Evolutionary conservation across 2,329 filamentous ascomycete genomes (phyloP).

Genomic region (Podosphaera xanthii): DNA sequence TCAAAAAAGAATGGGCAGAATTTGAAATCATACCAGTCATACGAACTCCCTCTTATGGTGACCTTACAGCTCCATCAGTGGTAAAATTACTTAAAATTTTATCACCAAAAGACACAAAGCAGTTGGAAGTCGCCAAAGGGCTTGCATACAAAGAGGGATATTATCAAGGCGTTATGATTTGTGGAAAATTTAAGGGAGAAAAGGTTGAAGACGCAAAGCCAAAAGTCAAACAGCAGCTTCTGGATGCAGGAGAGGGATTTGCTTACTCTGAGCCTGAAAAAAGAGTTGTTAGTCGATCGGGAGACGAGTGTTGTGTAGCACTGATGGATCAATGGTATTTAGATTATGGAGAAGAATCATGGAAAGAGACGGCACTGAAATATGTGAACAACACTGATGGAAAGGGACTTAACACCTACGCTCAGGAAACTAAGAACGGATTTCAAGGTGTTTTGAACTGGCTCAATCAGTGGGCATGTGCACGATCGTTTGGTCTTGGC

Average conservation of each 20-base stretch:
- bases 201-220: constrained; percentile 72
- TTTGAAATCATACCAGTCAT: constrained; percentile 78
- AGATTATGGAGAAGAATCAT: constrained; percentile 79
- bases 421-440: constrained; percentile 49
- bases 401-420: constrained; percentile 57
- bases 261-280: constrained; percentile 85
- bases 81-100: constrained; percentile 90
- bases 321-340: constrained; percentile 96
- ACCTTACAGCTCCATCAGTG: constrained; percentile 60
- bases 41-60: constrained; percentile 66
- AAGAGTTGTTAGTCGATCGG: constrained; percentile 68
- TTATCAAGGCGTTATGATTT: constrained; percentile 79
- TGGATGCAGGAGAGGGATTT: constrained; percentile 61
- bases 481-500: constrained; percentile 73
- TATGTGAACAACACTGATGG: constrained; percentile 46
- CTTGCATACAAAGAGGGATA: constrained; percentile 92
- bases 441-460: constrained; percentile 76
- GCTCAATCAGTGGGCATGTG: constrained; percentile 91
- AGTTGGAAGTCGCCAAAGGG: constrained; percentile 84
- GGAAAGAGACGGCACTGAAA: constrained; percentile 54
- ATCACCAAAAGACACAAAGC: constrained; percentile 81
- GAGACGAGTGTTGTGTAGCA: constrained; percentile 80
- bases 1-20: constrained; percentile 91
- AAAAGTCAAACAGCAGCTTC: constrained; percentile 56
- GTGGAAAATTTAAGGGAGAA: constrained; percentile 72